A percentile compares a stretch with the other conserved stretches of the same genome.
Conservation (phyloP, 2,329 filamentous ascomycete genomes). For the Didymella sp. region DNA sequence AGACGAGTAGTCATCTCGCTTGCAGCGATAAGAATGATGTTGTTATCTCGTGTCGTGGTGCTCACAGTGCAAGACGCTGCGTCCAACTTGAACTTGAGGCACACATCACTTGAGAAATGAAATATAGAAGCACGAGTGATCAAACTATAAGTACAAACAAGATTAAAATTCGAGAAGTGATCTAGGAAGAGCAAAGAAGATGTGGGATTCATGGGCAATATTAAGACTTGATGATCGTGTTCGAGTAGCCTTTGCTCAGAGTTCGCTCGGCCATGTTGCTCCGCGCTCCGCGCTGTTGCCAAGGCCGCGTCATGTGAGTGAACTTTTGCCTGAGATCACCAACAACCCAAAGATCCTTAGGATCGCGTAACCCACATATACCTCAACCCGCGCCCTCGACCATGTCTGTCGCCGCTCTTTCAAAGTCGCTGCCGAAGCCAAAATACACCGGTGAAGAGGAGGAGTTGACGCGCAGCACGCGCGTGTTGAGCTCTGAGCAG, state of each 20-base stretch:
- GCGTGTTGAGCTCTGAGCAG: conserved; percentile 79
- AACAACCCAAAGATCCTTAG: conserved; percentile 4
- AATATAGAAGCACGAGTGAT: background rate
- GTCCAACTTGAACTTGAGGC: background rate
- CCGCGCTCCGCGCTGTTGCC: background rate
- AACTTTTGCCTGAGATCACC: conserved; percentile 16
- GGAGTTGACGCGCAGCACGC: conserved; percentile 78
- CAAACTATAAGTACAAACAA: background rate
- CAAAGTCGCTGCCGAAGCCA: conserved; percentile 83
- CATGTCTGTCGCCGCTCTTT: conserved; percentile 66
- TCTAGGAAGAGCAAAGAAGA: background rate
- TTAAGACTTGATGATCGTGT: background rate
- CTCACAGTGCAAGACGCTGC: background rate
- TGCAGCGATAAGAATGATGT: background rate
- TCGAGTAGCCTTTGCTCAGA: background rate
- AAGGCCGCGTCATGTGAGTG: conserved; percentile 1
- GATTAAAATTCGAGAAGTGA: background rate
- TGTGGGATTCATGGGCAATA: background rate
- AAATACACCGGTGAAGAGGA: conserved; percentile 92
- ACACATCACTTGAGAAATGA: background rate
- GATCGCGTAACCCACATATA: conserved; percentile 3
- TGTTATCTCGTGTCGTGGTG: background rate
- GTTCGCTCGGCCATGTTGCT: background rate
- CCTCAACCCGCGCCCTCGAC: conserved; percentile 21
- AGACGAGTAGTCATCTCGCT: background rate